These are phyloP conservation scores for Postia placenta DNA, from an alignment of 768 basidiomycete genomes.

Conservation along the genomic window DNA sequence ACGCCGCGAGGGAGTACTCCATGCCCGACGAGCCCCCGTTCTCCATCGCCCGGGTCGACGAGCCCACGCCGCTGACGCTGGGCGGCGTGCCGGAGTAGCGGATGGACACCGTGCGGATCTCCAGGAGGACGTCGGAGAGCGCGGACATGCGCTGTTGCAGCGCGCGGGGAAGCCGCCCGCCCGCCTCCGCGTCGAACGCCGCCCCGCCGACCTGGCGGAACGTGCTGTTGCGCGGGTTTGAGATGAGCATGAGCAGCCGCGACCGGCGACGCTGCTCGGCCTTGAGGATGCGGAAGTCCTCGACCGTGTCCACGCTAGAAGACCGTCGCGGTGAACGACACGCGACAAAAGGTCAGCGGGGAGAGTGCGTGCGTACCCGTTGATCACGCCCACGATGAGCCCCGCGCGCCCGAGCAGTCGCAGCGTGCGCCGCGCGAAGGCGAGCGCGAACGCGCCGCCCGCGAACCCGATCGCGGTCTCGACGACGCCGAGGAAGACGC, in stretches of 20 bases:
- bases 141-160: not conserved
- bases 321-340: not conserved
- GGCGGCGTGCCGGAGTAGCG: not conserved
- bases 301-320: slow-evolving; percentile 50
- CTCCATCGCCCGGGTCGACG: not conserved
- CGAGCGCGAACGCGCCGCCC: slow-evolving; percentile 42
- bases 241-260: slow-evolving; percentile 40
- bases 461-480: slow-evolving; percentile 65
- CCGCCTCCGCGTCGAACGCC: slow-evolving; percentile 27
- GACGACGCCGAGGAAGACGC: slow-evolving; percentile 54
- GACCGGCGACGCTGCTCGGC: slow-evolving; percentile 29
- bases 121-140: not conserved
- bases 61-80: too few relatives aligned
- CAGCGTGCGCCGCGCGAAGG: slow-evolving; percentile 52
- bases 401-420: slow-evolving; percentile 47
- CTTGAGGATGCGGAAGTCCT: slow-evolving; percentile 47
- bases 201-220: slow-evolving; percentile 45
- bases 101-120: not conserved
- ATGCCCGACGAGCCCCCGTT: not conserved
- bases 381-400: slow-evolving; percentile 56
- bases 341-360: not conserved
- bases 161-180: not conserved
- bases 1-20: not conserved
- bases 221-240: slow-evolving; percentile 46
- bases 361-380: slow-evolving; percentile 46